These are phyloP conservation scores for Pichia membranifaciens DNA, from an alignment of 805 yeast genomes.

Conservation along the genomic window DNA sequence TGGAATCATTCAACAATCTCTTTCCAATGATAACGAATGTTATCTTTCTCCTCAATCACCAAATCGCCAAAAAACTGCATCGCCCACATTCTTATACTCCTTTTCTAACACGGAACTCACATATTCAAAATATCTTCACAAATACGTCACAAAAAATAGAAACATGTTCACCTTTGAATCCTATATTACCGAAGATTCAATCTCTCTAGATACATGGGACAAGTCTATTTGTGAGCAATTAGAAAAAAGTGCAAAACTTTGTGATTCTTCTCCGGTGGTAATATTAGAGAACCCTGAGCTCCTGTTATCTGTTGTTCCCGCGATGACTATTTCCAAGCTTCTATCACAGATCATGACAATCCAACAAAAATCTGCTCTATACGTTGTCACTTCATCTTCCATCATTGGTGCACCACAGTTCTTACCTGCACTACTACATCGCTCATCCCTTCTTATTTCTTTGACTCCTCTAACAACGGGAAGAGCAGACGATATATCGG, in stretches of 20 bases:
- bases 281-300: constrained; percentile 29
- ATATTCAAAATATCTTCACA: constrained; percentile 5
- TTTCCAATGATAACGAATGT: constrained; percentile 7
- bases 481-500: constrained; percentile 76
- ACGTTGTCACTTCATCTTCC: constrained; percentile 27
- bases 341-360: constrained; percentile 16
- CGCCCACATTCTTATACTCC: not conserved
- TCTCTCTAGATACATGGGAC: constrained; percentile 28
- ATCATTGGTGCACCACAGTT: not conserved
- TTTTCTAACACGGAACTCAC: constrained; percentile 5
- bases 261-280: constrained; percentile 12
- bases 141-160: constrained; percentile 4
- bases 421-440: constrained; percentile 34
- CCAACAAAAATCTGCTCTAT: constrained; percentile 35
- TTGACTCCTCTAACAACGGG: constrained; percentile 72
- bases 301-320: constrained; percentile 18
- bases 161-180: constrained; percentile 35
- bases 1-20: constrained; percentile 9
- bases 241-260: constrained; percentile 8
- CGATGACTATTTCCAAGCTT: constrained; percentile 10
- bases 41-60: constrained; percentile 9
- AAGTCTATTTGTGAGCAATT: constrained; percentile 7
- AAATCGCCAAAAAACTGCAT: not conserved
- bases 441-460: constrained; percentile 46
- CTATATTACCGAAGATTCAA: constrained; percentile 27